phyloP scores from a whole-genome alignment of 495 filamentous ascomycete genomes.

The Aspergillus taichungensis region DNA sequence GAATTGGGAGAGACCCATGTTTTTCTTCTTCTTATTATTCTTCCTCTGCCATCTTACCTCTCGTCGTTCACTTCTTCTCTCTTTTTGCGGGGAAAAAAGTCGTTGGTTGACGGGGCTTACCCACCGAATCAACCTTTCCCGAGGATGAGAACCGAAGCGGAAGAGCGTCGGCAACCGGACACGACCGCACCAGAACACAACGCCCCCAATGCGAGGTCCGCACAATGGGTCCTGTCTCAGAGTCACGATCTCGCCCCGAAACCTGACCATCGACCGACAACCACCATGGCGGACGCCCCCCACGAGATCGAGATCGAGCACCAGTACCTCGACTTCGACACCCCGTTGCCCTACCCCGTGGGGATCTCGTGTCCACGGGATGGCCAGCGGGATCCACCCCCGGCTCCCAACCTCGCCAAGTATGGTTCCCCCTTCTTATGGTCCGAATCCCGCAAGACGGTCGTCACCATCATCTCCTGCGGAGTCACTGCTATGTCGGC shows the following conservation, averaged over 20 bases:
- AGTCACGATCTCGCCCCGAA: not conserved
- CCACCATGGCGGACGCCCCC: not conserved
- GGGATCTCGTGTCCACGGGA: constrained; percentile 13
- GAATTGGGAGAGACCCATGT: too few species aligned
- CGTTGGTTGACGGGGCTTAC: too few species aligned
- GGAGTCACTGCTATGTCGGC: constrained; percentile 62
- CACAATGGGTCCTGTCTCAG: too few species aligned
- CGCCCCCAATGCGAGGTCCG: too few species aligned
- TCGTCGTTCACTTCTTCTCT: too few species aligned
- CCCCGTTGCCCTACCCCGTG: constrained; percentile 44
- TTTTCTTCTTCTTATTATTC: too few species aligned
- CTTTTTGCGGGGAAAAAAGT: too few species aligned
- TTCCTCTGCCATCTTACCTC: too few species aligned
- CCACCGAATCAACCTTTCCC: too few species aligned
- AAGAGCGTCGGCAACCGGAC: too few species aligned
- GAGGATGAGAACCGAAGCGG: too few species aligned
- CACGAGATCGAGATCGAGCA: constrained; percentile 45
- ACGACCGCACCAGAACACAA: too few species aligned
- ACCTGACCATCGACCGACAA: not conserved
- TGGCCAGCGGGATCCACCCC: constrained; percentile 24
- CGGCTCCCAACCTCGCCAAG: constrained; percentile 46
- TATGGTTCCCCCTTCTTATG: constrained; percentile 60
- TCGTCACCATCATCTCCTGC: constrained; percentile 58
- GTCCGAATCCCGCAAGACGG: constrained; percentile 49
- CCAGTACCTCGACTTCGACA: constrained; percentile 60